Percentiles rank a stretch among this genome's conserved stretches.
Conservation (phyloP, 768 basidiomycete genomes). For the Suillus alpinus region DNA sequence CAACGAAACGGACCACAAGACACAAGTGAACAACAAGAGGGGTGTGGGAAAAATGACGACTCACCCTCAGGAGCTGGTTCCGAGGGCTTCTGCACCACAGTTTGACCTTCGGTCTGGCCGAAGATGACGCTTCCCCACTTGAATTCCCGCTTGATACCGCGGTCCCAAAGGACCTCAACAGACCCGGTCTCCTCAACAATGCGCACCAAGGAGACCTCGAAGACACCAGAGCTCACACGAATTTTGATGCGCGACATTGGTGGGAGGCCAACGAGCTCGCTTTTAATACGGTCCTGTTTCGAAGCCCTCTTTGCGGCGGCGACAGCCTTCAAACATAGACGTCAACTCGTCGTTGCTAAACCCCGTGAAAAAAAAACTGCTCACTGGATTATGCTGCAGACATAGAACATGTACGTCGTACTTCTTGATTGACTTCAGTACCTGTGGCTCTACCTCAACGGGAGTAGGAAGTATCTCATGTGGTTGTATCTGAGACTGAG, state of each 20-base stretch:
- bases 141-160: constrained; percentile 69
- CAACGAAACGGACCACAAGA: constrained; percentile 14
- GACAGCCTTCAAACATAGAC: constrained; percentile 48
- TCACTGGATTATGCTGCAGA: constrained; percentile 86
- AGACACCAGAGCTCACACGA: constrained; percentile 78
- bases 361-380: constrained; percentile 27
- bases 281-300: constrained; percentile 71
- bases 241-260: constrained; percentile 79
- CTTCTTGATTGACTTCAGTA: constrained; percentile 73
- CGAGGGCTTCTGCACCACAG: constrained; percentile 67
- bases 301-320: constrained; percentile 72
- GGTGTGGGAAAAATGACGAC: constrained; percentile 17
- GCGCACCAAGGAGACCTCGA: constrained; percentile 77
- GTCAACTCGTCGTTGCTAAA: not conserved
- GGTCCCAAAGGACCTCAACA: constrained; percentile 82
- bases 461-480: constrained; percentile 6
- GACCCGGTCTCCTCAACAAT: constrained; percentile 67
- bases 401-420: constrained; percentile 75
- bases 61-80: constrained; percentile 49
- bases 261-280: constrained; percentile 67
- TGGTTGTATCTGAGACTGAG: not conserved
- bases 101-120: constrained; percentile 64
- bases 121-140: constrained; percentile 82
- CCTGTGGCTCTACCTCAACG: constrained; percentile 17
- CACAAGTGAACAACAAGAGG: constrained; percentile 9